phyloP scores from a whole-genome alignment of 2,329 filamentous ascomycete genomes.

The Pseudogymnoascus sp. region DNA sequence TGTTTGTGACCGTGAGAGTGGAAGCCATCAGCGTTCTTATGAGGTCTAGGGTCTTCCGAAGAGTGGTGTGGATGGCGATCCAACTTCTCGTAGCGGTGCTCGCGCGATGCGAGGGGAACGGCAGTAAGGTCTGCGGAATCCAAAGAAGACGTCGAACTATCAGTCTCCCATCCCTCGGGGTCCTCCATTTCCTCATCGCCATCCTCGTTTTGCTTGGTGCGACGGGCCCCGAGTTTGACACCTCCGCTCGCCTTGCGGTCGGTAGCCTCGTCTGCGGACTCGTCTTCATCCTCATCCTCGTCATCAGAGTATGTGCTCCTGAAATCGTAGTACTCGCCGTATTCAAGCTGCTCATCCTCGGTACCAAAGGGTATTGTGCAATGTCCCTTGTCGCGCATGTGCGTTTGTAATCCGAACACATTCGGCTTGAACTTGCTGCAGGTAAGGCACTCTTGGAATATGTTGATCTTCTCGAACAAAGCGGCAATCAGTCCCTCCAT shows the following conservation, averaged over 20 bases:
- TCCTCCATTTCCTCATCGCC: conserved; percentile 48
- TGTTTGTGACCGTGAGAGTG: conserved; percentile 77
- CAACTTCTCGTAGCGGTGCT: conserved; percentile 65
- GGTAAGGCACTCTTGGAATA: conserved; percentile 76
- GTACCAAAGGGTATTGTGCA: conserved; percentile 92
- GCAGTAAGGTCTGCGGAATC: conserved; percentile 77
- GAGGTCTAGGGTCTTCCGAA: conserved; percentile 60
- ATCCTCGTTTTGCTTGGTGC: conserved; percentile 46
- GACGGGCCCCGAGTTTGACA: conserved; percentile 61
- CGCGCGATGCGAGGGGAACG: conserved; percentile 65
- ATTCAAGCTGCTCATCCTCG: conserved; percentile 83
- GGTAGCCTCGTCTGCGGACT: conserved; percentile 44
- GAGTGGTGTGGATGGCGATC: conserved; percentile 69
- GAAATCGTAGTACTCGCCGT: conserved; percentile 97
- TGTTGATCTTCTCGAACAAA: conserved; percentile 70
- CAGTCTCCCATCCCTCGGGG: conserved; percentile 89
- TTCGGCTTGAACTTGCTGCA: conserved; percentile 79
- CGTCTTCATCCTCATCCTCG: conserved; percentile 54
- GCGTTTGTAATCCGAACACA: conserved; percentile 76
- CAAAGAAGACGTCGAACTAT: conserved; percentile 80
- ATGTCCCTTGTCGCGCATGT: conserved; percentile 95
- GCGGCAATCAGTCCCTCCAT: conserved; percentile 72
- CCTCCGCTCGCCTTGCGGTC: conserved; percentile 46
- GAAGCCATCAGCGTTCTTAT: conserved; percentile 68
- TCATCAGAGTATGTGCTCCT: conserved; percentile 86